Percentiles rank a stretch among this genome's conserved stretches.
Conservation (phyloP, 345 rosid genomes). For the Xanthoceras sorbifolium region DNA sequence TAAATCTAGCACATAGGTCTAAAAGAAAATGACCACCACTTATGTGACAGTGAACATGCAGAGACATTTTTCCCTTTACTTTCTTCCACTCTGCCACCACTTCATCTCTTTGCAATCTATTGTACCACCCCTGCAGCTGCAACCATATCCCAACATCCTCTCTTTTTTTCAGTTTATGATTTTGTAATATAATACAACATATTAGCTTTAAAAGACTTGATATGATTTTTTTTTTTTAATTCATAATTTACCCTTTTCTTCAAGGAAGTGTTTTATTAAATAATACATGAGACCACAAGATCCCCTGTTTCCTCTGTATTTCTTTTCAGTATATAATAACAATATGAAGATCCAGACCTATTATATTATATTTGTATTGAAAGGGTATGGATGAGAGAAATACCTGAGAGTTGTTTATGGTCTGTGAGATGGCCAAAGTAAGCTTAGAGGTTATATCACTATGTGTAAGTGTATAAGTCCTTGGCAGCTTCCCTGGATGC, state of each 20-base stretch:
- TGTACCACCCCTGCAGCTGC: conserved; percentile 94
- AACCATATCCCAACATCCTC: conserved; percentile 17
- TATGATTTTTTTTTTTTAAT: too few species aligned
- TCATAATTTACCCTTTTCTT: not conserved
- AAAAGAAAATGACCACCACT: conserved; percentile 94
- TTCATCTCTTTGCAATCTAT: conserved; percentile 85
- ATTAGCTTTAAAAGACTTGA: too few species aligned
- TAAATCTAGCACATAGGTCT: conserved; percentile 60
- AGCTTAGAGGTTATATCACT: conserved; percentile 86
- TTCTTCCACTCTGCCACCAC: conserved; percentile 99
- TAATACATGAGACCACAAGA: not conserved
- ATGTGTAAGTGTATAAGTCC: conserved; percentile 93
- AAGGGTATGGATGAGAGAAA: not conserved
- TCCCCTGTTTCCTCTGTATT: conserved; percentile 14
- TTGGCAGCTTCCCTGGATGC: conserved; percentile 87
- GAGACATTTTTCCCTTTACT: conserved; percentile 88
- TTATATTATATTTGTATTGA: not conserved
- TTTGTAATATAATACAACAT: not conserved
- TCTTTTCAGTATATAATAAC: not conserved
- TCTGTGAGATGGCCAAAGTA: conserved; percentile 83
- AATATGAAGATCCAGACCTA: not conserved
- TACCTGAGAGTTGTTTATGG: conserved; percentile 95
- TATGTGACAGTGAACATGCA: conserved; percentile 95
- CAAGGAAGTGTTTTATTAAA: not conserved
- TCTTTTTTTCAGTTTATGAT: not conserved